phyloP scores from a whole-genome alignment of 2,329 filamentous ascomycete genomes.

The Fusarium keratoplasticum region DNA sequence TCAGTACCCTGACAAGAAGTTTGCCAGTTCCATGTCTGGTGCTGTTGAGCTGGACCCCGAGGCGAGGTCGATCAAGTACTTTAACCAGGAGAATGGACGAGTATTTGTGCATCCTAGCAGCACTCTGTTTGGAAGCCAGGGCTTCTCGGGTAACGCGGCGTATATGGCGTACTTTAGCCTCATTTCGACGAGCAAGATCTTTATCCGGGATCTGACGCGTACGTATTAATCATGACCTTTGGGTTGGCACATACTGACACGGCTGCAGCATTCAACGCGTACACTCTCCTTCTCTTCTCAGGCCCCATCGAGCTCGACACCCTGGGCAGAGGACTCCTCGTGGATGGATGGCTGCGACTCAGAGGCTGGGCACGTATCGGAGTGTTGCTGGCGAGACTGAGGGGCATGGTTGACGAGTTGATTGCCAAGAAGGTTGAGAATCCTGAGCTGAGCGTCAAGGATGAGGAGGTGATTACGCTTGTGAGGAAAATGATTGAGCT shows the following conservation, averaged over 20 bases:
- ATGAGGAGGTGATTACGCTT: conserved; percentile 77
- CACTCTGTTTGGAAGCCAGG: conserved; percentile 85
- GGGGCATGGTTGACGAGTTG: conserved; percentile 87
- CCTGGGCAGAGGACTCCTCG: conserved; percentile 83
- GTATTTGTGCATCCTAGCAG: conserved; percentile 95
- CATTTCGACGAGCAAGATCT: conserved; percentile 92
- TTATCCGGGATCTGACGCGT: conserved; percentile 91
- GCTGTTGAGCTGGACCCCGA: conserved; percentile 95
- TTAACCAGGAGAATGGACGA: conserved; percentile 83
- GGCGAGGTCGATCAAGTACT: conserved; percentile 92
- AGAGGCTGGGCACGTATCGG: conserved; percentile 96
- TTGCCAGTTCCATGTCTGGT: conserved; percentile 85
- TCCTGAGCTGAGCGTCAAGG: conserved; percentile 68
- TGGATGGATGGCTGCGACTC: conserved; percentile 90
- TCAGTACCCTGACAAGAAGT: conserved; percentile 95
- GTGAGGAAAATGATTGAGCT: conserved; percentile 87
- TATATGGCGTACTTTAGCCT: conserved; percentile 94
- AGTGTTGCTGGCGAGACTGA: conserved; percentile 84
- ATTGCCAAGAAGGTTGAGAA: conserved; percentile 85
- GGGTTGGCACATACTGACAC: conserved; percentile 8
- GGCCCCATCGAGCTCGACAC: conserved; percentile 89
- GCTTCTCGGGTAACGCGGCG: conserved; percentile 77
- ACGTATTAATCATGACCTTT: conserved; percentile 52
- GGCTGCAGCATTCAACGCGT: conserved; percentile 84
- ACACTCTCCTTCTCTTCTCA: conserved; percentile 87